Evolutionary conservation across 805 yeast species (phyloP), one percentile per base, ranked within the genome.

Genomic region (Candida railenensis): DNA sequence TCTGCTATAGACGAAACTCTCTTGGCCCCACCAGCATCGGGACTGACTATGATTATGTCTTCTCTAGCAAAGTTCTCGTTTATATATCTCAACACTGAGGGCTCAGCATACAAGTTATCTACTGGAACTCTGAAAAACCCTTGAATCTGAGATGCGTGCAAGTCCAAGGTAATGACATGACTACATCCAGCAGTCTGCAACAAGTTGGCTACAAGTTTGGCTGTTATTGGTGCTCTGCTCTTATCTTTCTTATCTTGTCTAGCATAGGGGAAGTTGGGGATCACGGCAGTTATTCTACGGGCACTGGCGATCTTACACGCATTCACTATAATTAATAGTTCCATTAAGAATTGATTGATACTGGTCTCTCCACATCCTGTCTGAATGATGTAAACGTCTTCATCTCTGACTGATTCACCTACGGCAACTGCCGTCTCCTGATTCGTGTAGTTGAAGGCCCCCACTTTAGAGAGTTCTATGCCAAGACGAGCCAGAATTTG

Each of bases 1-100:
- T 92, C 98, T 12, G 98, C 98, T 43, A 92, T 73, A 3, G 91
- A 83, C 2, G 98, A 98, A 22, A 91, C 99, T 54, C 99, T 80
- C 67, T 92, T 92, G 45, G 98, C 98, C 49, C 99, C 99, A 57
- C 99, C 99, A 2, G 99, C 99, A 71, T 92, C 99, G 2, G 99
- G 99, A 3, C 97, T 89, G 11, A 92, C 95, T 46, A 92, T 81
- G 44, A 90, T 88, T 8, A 90, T 78, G 44, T 78, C 71, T 48
- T 82, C 74, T 28, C 69, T 67, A 51, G 73, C 67, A 39, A 81
- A 72, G 53, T 81, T 78, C 50, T 82, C 87, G 52, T 79, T 82
- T 56, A 92, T 88, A 65, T 88, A 94, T 55, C 87, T 74, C 41
- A 92, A 77, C 18, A 88, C 95, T 46, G 85, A 81, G 41, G 99